Base-by-base conservation (phyloP, 2,329 filamentous ascomycete species). In the Colletotrichum echinochloae region DNA sequence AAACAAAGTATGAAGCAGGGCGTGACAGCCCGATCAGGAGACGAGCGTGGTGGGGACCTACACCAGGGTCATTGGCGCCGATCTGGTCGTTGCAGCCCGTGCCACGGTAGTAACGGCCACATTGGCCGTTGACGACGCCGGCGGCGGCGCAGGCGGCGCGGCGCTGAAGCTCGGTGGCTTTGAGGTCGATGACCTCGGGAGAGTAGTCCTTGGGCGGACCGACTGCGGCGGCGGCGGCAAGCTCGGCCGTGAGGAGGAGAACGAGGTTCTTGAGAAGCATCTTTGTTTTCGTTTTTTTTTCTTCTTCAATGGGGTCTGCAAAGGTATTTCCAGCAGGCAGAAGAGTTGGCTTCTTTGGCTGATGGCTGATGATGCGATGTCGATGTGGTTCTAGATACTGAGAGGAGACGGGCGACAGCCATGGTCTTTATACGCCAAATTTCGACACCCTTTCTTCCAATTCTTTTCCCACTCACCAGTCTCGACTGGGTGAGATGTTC, bases 41-140 rank as follows among this genome's bases (percentile, higher is more conserved):
- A 26, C 16, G 16, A 26, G 11, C 26, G 30, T n/a, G 39, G 12
- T 2, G 9, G 6, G 11, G 12, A 46, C 39, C 8, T 23, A 46
- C 56, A 20, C 56, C 56, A 16, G 56, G 39, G 7, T 26, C 39
- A 8, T 46, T 60, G 26, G 39, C 39, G 14, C 26, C 56, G 26
- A 60, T 60, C 20, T 60, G 56, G 18, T 60, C 56, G 56, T 30
- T 60, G 39, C 56, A 60, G 39, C 56, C 39, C 12, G 56, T 60
- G 20, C 56, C 56, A 16, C 56, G 56, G 39, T 46, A 60, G 56
- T 46, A 60, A 12, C 56, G 56, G 20, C 56, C 56, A 18, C 56
- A 46, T 2, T 60, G 39, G 26, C 56, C 39, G 56, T 60, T 60
- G 39, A 60, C 56, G 16, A 60, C 39, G 39, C 39, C 39, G 39